phyloP scores from a whole-genome alignment of 345 rosid species.

The Triadica sebifera region DNA sequence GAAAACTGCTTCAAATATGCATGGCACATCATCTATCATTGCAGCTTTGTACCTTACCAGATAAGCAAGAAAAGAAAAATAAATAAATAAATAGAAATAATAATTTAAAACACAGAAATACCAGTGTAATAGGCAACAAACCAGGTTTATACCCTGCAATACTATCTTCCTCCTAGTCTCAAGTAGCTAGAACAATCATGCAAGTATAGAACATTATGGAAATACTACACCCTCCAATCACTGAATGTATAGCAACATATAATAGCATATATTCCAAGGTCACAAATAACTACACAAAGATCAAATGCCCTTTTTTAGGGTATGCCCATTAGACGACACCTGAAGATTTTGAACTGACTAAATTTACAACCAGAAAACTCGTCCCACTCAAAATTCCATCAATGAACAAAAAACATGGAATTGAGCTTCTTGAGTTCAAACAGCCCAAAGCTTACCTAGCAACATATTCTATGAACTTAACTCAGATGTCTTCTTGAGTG shows the following conservation, averaged over 20 bases:
- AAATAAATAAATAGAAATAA: background rate
- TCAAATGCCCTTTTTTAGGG: too few species aligned
- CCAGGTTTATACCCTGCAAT: background rate
- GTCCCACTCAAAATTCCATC: too few species aligned
- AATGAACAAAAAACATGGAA: background rate
- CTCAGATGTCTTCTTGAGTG: background rate
- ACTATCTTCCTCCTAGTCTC: background rate
- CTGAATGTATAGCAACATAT: background rate
- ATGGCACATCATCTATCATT: constrained; percentile 96
- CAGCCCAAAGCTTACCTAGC: background rate
- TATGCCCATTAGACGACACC: background rate
- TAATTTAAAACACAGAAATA: background rate
- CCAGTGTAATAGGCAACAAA: background rate
- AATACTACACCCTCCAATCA: background rate
- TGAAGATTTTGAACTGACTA: background rate
- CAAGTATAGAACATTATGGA: background rate
- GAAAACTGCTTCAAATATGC: constrained; percentile 97
- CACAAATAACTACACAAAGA: background rate
- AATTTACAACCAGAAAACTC: background rate
- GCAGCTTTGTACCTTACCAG: constrained; percentile 73
- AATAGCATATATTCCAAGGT: background rate
- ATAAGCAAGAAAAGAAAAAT: constrained; percentile 5
- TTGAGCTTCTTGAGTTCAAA: background rate
- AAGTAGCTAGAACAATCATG: background rate
- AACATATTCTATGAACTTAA: background rate